Conservation (phyloP, 176 grass and related monocot genomes). For the Musa itinerans region DNA sequence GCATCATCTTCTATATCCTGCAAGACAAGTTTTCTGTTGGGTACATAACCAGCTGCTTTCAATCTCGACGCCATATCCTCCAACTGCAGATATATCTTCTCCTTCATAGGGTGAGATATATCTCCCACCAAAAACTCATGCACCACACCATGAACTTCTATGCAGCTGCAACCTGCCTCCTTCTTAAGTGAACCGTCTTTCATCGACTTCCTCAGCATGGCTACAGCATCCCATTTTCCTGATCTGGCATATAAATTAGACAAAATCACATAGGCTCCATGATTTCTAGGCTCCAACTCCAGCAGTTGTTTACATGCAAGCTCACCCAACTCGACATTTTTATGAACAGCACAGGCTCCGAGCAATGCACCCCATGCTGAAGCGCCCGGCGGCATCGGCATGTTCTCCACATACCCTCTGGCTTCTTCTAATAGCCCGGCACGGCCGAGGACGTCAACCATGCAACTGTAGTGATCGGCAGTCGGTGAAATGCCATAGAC, state of each 20-base stretch:
- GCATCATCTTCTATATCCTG: constrained; percentile 15
- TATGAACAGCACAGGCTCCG: constrained; percentile 35
- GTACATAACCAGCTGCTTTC: constrained; percentile 3
- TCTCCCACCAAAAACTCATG: constrained; percentile 17
- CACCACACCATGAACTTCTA: constrained; percentile 15
- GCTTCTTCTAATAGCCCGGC: constrained; percentile 38
- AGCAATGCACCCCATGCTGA: constrained; percentile 48
- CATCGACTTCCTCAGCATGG: constrained; percentile 36
- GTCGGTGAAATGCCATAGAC: constrained; percentile 30
- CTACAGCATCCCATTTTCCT: constrained; percentile 27
- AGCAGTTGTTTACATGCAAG: constrained; percentile 35
- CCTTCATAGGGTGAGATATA: constrained; percentile 11
- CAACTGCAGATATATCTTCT: constrained; percentile 22
- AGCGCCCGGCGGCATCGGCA: constrained; percentile 37
- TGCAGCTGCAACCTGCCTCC: constrained; percentile 12
- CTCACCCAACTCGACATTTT: constrained; percentile 33
- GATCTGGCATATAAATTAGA: constrained; percentile 40
- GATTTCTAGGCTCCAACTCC: constrained; percentile 28
- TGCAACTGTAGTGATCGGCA: constrained; percentile 38
- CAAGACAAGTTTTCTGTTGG: constrained; percentile 5
- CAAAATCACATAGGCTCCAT: constrained; percentile 26
- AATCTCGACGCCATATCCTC: constrained; percentile 18
- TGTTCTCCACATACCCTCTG: constrained; percentile 35
- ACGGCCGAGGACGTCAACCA: constrained; percentile 51
- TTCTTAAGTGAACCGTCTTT: constrained; percentile 4